A percentile compares a stretch with the other conserved stretches of the same genome.
These are phyloP conservation scores for Klebsormidium nitens DNA, from an alignment of 139 green algal species.

Conservation along the genomic window DNA sequence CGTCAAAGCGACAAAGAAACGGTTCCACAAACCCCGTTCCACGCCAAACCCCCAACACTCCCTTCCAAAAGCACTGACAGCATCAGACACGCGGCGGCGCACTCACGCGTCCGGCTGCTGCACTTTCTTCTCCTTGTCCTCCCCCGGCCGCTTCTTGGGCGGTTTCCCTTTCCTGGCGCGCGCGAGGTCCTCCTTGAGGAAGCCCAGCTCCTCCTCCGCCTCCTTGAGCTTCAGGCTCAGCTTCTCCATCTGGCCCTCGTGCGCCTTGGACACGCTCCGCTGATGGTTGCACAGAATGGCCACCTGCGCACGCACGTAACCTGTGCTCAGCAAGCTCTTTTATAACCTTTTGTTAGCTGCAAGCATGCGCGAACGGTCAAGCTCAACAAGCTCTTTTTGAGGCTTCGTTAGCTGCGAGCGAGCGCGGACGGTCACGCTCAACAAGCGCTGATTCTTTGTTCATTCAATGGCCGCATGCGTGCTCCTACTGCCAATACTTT, in stretches of 20 bases:
- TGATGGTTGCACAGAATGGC: slow-evolving; percentile 98
- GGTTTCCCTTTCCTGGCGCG: slow-evolving; percentile 28
- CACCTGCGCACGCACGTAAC: slow-evolving; percentile 59
- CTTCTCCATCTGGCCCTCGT: slow-evolving; percentile 78
- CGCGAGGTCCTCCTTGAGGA: neutral
- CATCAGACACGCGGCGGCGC: too few species aligned
- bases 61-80: too few species aligned
- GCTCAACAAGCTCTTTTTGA: too few species aligned
- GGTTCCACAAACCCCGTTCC: too few species aligned
- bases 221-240: slow-evolving; percentile 47
- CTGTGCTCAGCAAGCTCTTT: too few species aligned
- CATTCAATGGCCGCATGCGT: neutral
- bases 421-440: neutral
- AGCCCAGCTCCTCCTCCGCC: slow-evolving; percentile 25
- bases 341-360: too few species aligned
- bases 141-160: neutral
- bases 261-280: slow-evolving; percentile 77
- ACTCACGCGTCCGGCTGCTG: neutral
- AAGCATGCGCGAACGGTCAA: too few species aligned
- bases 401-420: too few species aligned
- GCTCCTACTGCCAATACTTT: slow-evolving; percentile 38
- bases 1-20: too few species aligned
- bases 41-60: too few species aligned
- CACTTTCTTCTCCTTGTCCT: neutral
- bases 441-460: too few species aligned